Evolutionary conservation across 2,329 filamentous ascomycete genomes (phyloP), one percentile per base, ranked within the genome.

Genomic region (Diaporthe sp.): DNA sequence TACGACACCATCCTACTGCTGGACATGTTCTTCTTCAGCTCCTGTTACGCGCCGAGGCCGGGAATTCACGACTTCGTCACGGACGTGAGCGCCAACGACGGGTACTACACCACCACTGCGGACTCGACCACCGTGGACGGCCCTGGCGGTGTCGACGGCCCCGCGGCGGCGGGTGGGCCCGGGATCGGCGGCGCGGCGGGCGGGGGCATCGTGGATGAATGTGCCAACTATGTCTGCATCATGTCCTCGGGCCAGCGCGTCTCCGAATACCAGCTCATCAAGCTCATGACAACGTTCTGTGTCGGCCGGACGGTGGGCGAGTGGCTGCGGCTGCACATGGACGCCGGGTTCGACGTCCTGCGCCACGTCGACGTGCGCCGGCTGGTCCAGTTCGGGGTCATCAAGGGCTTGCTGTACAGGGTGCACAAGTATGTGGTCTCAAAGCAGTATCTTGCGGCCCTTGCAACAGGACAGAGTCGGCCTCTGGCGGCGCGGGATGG

Each of bases 1-100:
- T 98, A 98, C 84, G 95, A 96, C 81, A 96, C 95, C 80, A 90
- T 98, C 49, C 89, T 98, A 37, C 90, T 98, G 72, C 91, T 98
- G 15, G 97, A 99, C 85, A 94, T 98, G 80, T 98, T 98, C 87
- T 95, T 97, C 83, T 99, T 98, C 83, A 90, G 92, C 44, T 95
- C 94, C 57, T 96, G 97, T 80, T 99, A 99, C 82, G 95, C 96
- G 0, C 93, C 93, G 0, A 95, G 91, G 0, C 86, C 95, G 0
- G 93, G 94, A 51, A 93, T 99, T 75, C 91, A 93, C 77, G 90
- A 93, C 77, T 98, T 99, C 80, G 89, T 97, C 44, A 88, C 90
- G 57, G 95, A 98, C 80, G 68, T 70, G n/a, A 68, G 68, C 60
- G 62, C 73, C 65, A 76, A 68, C 60, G 73, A 76, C 44, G 75